phyloP scores from a whole-genome alignment of 2,329 filamentous ascomycete genomes.

The Xylariaceae sp. region DNA sequence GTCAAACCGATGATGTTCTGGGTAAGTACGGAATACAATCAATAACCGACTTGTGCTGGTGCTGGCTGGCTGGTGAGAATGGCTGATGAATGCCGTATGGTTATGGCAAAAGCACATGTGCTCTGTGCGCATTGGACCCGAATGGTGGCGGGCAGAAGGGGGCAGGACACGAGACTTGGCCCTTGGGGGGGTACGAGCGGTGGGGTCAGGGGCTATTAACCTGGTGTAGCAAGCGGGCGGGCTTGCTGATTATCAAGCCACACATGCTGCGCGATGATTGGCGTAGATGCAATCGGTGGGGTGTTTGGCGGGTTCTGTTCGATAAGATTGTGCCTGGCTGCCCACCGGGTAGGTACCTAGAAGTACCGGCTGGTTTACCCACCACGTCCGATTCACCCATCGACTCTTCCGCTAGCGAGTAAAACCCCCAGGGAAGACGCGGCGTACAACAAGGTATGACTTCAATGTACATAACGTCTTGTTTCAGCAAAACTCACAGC shows the following conservation, averaged over 20 bases:
- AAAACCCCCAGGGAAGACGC: background rate
- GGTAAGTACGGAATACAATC: background rate
- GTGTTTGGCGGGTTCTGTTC: background rate
- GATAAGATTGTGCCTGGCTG: background rate
- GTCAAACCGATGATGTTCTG: background rate
- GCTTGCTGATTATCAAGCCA: conserved; percentile 14
- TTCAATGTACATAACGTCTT: background rate
- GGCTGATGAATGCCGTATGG: background rate
- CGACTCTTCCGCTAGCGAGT: background rate
- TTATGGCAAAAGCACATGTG: conserved; percentile 14
- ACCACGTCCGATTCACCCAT: background rate
- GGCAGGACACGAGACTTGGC: background rate
- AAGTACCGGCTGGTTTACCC: background rate
- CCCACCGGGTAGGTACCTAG: background rate
- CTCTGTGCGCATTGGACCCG: conserved; percentile 13
- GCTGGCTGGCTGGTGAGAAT: conserved; percentile 13
- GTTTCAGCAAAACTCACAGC: background rate
- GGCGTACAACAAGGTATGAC: background rate
- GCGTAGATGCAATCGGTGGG: background rate
- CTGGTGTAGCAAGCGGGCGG: background rate
- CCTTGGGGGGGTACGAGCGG: conserved; percentile 1
- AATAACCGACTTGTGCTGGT: background rate
- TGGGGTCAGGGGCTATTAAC: conserved; percentile 8
- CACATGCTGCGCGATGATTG: background rate
- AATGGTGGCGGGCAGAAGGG: conserved; percentile 7